Percentiles rank a stretch among this genome's conserved stretches.
Evolutionary conservation across 2,329 filamentous ascomycete species (phyloP).

Genomic region (Davidsoniella australis): DNA sequence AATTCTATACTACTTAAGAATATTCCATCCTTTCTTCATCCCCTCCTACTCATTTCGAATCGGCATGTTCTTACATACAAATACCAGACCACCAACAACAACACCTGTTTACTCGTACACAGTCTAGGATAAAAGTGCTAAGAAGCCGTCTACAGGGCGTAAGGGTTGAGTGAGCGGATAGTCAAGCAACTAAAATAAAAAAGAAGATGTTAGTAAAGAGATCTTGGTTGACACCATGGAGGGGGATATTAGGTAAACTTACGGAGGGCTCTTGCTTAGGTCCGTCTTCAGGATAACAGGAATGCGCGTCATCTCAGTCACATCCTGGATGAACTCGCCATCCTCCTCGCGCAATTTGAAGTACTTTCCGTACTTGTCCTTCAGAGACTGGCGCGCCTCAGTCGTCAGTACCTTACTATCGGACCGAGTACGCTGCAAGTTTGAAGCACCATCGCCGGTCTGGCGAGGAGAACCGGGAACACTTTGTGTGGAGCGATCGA

Average conservation of each 20-base stretch:
- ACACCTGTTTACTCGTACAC: slow-evolving; percentile 9
- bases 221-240: background rate
- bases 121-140: background rate
- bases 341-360: slow-evolving; percentile 84
- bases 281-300: slow-evolving; percentile 98
- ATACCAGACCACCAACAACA: too few relatives aligned
- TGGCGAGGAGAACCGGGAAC: slow-evolving; percentile 81
- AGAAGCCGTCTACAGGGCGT: slow-evolving; percentile 34
- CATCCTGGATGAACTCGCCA: slow-evolving; percentile 94
- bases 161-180: slow-evolving; percentile 70
- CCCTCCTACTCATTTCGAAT: too few relatives aligned
- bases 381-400: slow-evolving; percentile 70
- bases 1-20: too few relatives aligned
- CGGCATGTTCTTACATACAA: too few relatives aligned
- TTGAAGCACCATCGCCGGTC: slow-evolving; percentile 35
- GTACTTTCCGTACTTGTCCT: slow-evolving; percentile 86
- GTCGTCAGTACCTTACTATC: slow-evolving; percentile 74
- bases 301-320: slow-evolving; percentile 91
- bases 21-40: too few relatives aligned
- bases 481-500: slow-evolving; percentile 80
- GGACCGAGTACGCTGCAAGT: slow-evolving; percentile 74
- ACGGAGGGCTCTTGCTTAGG: slow-evolving; percentile 97
- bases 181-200: slow-evolving; percentile 49
- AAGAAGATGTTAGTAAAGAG: slow-evolving; percentile 22
- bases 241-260: slow-evolving; percentile 32